Conservation (phyloP, 352 stramenopile species). For the Phytophthora nicotianae region DNA sequence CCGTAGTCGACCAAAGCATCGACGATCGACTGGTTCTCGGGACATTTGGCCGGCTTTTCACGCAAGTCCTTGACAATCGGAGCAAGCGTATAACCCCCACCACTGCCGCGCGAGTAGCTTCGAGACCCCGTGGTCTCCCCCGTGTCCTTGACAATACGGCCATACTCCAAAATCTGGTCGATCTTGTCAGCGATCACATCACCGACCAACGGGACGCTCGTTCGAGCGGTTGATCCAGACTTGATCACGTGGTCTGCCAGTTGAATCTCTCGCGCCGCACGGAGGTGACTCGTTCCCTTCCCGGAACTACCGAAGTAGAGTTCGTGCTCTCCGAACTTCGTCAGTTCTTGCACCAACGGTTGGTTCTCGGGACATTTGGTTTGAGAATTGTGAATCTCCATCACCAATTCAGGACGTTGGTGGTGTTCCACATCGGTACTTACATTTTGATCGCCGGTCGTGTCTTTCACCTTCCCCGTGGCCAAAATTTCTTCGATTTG, state of each 20-base stretch:
- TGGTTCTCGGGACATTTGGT: constrained; percentile 69
- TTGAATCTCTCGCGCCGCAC: constrained; percentile 68
- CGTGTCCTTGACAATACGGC: constrained; percentile 61
- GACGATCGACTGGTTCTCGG: constrained; percentile 75
- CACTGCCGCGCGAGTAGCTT: constrained; percentile 39
- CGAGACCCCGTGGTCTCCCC: constrained; percentile 18
- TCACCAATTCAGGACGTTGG: constrained; percentile 47
- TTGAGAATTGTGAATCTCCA: constrained; percentile 46
- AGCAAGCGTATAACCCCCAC: constrained; percentile 45
- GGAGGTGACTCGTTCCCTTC: constrained; percentile 73
- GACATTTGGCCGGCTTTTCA: constrained; percentile 53
- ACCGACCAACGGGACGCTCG: constrained; percentile 58
- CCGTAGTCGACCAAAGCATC: constrained; percentile 72
- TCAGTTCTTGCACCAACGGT: constrained; percentile 61
- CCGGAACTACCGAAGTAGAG: constrained; percentile 73
- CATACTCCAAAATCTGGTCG: constrained; percentile 73
- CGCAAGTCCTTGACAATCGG: constrained; percentile 77
- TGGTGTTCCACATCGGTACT: constrained; percentile 47
- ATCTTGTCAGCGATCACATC: constrained; percentile 82
- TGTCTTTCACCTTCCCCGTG: constrained; percentile 59
- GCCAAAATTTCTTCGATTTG: constrained; percentile 68
- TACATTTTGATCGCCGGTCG: constrained; percentile 51
- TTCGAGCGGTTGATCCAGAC: constrained; percentile 51
- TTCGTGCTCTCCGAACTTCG: constrained; percentile 74
- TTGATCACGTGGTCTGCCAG: constrained; percentile 53